phyloP scores from a whole-genome alignment of 441 rosid genomes.

The Iberis amara region DNA sequence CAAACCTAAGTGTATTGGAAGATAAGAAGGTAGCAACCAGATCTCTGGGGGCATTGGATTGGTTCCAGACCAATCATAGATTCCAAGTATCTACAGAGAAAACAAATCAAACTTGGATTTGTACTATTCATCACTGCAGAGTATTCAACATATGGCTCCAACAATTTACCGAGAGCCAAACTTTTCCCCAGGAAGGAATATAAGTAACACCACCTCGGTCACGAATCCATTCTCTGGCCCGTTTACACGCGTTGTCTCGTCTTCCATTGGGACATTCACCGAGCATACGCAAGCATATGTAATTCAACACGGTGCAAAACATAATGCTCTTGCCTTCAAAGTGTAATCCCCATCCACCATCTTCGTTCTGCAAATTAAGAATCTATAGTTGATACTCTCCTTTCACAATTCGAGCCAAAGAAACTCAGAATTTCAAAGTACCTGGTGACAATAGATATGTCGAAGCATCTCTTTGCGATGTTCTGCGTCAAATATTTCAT shows the following conservation, averaged over 20 bases:
- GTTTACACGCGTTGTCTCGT: slow-evolving; percentile 36
- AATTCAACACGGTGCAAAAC: slow-evolving; percentile 52
- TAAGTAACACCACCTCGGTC: slow-evolving; percentile 50
- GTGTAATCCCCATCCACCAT: slow-evolving; percentile 81
- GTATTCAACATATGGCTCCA: too few species aligned
- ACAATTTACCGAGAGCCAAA: slow-evolving; percentile 32
- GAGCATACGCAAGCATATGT: slow-evolving; percentile 53
- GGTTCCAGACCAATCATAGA: slow-evolving; percentile 72
- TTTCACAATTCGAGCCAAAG: neutral
- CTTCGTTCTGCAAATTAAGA: slow-evolving; percentile 49
- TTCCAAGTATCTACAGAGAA: slow-evolving; percentile 47
- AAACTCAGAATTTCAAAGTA: slow-evolving; percentile 1
- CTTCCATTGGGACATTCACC: slow-evolving; percentile 49
- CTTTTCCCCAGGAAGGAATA: slow-evolving; percentile 42
- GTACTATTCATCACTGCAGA: too few species aligned
- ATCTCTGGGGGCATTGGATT: slow-evolving; percentile 75
- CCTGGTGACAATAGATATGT: slow-evolving; percentile 47
- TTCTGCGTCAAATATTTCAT: slow-evolving; percentile 38
- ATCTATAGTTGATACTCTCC: neutral
- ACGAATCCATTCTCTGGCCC: slow-evolving; percentile 56
- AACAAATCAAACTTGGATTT: too few species aligned
- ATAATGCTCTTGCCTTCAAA: slow-evolving; percentile 61
- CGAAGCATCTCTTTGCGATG: slow-evolving; percentile 59
- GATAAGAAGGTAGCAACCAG: slow-evolving; percentile 49
- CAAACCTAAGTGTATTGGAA: slow-evolving; percentile 62